Base-by-base conservation (phyloP, 2,329 filamentous ascomycete species). In the Talaromyces islandicus region DNA sequence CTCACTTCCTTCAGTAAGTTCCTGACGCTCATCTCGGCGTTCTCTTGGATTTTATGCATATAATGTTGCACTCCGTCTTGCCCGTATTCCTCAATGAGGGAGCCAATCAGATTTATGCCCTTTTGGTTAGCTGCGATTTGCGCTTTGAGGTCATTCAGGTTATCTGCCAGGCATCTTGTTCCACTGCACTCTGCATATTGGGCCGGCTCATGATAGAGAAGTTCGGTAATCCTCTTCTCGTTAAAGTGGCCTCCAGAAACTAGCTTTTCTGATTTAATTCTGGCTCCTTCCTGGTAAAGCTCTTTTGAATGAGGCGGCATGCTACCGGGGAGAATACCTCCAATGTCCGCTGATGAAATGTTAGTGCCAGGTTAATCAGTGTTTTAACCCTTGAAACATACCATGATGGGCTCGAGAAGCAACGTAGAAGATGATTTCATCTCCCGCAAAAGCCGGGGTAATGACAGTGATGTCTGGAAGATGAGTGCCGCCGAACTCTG, bases 41-140 rank as follows among this genome's bases (percentile, higher is more conserved):
- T 92, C 61, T 86, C 81, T 71, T 93, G 89, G 63, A 93, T 93
- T 21, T 82, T 87, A 29, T 81, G 78, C 90, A 93, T 92, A 71
- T 92, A 92, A 67, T 89, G 87, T 64, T 89, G 85, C 0, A 92
- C 90, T 0, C 88, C 86, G 2, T 85, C 78, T 69, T 89, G 83
- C 14, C 85, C 85, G 66, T 91, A 92, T 67, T 93, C 90, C 41
- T 84, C 82, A 66, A 92, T 91, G 3, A 92, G 76, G 0, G 82
- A 80, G 43, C 80, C 81, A 63, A 93, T 91, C 21, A 91, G 79
- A 48, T 84, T 87, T 67, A 91, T 91, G 5, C 90, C 90, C 69
- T 91, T 91, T 67, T 91, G 87, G 67, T 94, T 93, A 9, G 90
- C 89, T 1, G 90, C 89, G 5, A 92, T 86, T 69, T 92, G 89